These are phyloP conservation scores for Polychytrium aggregatum DNA, from an alignment of 192 early-diverging fungal genomes.

Conservation along the genomic window DNA sequence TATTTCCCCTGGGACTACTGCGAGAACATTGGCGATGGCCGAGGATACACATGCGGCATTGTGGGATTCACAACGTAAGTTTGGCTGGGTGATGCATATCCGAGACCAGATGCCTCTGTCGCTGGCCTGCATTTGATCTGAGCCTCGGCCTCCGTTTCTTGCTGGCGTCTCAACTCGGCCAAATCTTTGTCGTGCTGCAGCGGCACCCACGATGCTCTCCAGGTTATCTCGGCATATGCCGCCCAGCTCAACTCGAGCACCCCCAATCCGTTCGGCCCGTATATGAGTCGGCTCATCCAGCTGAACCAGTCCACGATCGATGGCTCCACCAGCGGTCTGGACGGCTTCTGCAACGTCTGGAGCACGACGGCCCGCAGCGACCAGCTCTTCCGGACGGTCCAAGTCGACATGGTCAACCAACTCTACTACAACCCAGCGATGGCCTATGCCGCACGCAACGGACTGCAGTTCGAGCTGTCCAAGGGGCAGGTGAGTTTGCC, in stretches of 20 bases:
- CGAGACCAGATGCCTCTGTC: no score
- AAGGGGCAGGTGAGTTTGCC: no score
- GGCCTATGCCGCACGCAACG: slow-evolving; percentile 15
- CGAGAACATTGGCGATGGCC: slow-evolving; percentile 20
- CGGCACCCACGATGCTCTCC: slow-evolving; percentile 33
- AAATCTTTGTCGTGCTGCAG: slow-evolving; percentile 11
- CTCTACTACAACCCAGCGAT: slow-evolving; percentile 28
- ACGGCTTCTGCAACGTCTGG: slow-evolving; percentile 36
- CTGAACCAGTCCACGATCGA: slow-evolving; percentile 12
- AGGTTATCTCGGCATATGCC: no score
- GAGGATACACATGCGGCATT: slow-evolving; percentile 38
- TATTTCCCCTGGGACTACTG: slow-evolving; percentile 29
- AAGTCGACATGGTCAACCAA: slow-evolving; percentile 21
- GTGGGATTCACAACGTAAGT: slow-evolving; percentile 34
- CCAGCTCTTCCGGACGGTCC: slow-evolving; percentile 24
- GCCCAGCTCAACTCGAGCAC: slow-evolving; percentile 28
- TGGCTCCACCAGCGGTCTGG: slow-evolving; percentile 22
- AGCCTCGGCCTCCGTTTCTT: no score
- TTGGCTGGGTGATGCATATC: no score
- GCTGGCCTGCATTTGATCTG: no score
- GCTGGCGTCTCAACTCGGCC: no score
- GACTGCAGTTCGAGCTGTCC: slow-evolving; percentile 18
- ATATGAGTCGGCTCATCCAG: slow-evolving; percentile 5
- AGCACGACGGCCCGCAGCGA: slow-evolving; percentile 16
- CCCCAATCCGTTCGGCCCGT: slow-evolving; percentile 20